Evolutionary conservation across 1,284 basidiomycete genomes (phyloP).

Genomic region (Pseudozyma pruni): DNA sequence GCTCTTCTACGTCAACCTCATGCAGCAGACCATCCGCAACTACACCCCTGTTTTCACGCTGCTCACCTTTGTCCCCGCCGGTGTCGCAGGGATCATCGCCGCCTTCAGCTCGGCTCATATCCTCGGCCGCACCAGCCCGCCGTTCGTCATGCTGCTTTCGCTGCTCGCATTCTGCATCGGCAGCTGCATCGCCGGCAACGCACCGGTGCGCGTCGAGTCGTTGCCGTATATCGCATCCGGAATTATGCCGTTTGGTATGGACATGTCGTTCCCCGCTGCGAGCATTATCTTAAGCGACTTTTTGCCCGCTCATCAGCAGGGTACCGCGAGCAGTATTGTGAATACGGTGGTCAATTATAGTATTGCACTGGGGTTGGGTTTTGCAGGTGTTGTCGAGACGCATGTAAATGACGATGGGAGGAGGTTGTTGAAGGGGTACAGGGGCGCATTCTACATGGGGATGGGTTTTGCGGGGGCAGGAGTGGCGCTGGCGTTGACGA

Average conservation of each 20-base stretch:
- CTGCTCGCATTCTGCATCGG: constrained; percentile 51
- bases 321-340: constrained; percentile 52
- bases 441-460: constrained; percentile 46
- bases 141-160: constrained; percentile 46
- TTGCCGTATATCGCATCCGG: constrained; percentile 32
- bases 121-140: constrained; percentile 29
- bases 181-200: constrained; percentile 31
- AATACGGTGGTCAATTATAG: constrained; percentile 59
- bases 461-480: constrained; percentile 41
- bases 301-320: constrained; percentile 49
- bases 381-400: constrained; percentile 54
- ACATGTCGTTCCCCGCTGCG: constrained; percentile 50
- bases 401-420: constrained; percentile 44
- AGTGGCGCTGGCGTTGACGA: constrained; percentile 28
- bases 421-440: constrained; percentile 26
- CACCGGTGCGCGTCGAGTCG: constrained; percentile 25
- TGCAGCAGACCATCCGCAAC: constrained; percentile 25
- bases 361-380: constrained; percentile 54
- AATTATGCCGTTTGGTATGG: constrained; percentile 55
- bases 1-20: constrained; percentile 36
- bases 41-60: constrained; percentile 25
- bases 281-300: constrained; percentile 50
- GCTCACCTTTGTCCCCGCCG: constrained; percentile 32
- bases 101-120: constrained; percentile 41
- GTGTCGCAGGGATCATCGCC: constrained; percentile 40